phyloP scores from a whole-genome alignment of 164 flowering plant genomes.

The Stephania cephalantha region DNA sequence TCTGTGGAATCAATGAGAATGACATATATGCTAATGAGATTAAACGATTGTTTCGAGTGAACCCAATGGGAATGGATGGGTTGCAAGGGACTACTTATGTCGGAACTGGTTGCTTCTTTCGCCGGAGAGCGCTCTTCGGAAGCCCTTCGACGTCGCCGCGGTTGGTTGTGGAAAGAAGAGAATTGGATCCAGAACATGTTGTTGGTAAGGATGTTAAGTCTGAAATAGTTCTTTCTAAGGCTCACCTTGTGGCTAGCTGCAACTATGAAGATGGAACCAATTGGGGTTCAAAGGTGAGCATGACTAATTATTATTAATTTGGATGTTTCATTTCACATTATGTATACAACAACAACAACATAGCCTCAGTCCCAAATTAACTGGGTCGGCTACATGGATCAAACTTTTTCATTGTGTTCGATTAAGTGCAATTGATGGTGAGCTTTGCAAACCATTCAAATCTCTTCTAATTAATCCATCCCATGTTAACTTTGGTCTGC shows the following conservation, averaged over 20 bases:
- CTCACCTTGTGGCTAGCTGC: constrained; percentile 49
- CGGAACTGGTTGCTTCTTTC: constrained; percentile 57
- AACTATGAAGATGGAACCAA: constrained; percentile 38
- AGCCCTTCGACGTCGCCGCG: constrained; percentile 25
- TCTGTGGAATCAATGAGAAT: constrained; percentile 29
- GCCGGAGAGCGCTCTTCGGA: constrained; percentile 44
- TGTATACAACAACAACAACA: no score
- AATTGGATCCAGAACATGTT: constrained; percentile 22
- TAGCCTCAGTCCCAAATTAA: no score
- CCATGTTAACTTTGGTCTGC: no score
- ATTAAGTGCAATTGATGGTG: no score
- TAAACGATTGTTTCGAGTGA: constrained; percentile 24
- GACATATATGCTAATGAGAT: constrained; percentile 39
- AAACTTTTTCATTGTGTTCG: no score
- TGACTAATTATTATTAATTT: background rate
- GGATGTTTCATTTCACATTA: no score
- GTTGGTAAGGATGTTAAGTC: constrained; percentile 20
- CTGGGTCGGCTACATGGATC: no score
- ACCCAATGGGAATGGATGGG: constrained; percentile 56
- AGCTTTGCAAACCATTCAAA: no score
- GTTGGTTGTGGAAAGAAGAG: constrained; percentile 19
- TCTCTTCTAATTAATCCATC: no score
- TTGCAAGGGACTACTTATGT: constrained; percentile 37
- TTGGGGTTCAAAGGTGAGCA: constrained; percentile 63
- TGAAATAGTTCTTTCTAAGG: constrained; percentile 18